Evolutionary conservation across 805 yeast species (phyloP).

Genomic region (Candida mattraensis): DNA sequence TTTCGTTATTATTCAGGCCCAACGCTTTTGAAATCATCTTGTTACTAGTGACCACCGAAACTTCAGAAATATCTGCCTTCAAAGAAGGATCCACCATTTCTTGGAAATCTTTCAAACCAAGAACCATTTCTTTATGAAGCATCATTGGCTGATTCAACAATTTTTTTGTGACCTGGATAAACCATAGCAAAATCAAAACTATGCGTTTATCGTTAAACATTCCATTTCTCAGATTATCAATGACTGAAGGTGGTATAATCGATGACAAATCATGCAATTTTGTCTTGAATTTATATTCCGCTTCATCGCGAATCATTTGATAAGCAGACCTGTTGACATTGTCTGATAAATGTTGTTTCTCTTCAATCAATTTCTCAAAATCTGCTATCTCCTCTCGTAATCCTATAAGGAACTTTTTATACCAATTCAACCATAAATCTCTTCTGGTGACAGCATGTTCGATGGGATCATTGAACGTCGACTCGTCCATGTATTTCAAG

Average conservation of each 20-base stretch:
- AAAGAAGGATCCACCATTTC: constrained; percentile 23
- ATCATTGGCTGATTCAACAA: constrained; percentile 26
- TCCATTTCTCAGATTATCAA: constrained; percentile 18
- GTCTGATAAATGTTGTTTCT: constrained; percentile 7
- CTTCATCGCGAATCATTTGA: constrained; percentile 13
- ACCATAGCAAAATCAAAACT: constrained; percentile 32
- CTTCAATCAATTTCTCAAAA: constrained; percentile 14
- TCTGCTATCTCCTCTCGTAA: constrained; percentile 20
- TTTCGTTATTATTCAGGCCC: constrained; percentile 7
- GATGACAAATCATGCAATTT: constrained; percentile 21
- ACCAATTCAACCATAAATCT: constrained; percentile 33
- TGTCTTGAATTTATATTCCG: constrained; percentile 12
- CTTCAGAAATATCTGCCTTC: constrained; percentile 20
- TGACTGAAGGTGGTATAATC: constrained; percentile 15
- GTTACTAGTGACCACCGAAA: constrained; percentile 29
- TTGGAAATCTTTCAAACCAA: constrained; percentile 7
- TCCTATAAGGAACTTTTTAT: constrained; percentile 20
- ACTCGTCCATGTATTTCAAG: constrained; percentile 33
- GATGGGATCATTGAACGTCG: constrained; percentile 33
- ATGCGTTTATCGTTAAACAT: constrained; percentile 32
- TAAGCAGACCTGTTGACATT: constrained; percentile 6
- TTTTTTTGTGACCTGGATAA: constrained; percentile 29
- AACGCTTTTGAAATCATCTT: constrained; percentile 23
- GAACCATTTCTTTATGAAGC: constrained; percentile 14
- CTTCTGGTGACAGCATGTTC: constrained; percentile 32